Evolutionary conservation across 2,329 filamentous ascomycete species (phyloP), one percentile per base, ranked within the genome.

Genomic region (Aspergillus pseudoviridinutans): DNA sequence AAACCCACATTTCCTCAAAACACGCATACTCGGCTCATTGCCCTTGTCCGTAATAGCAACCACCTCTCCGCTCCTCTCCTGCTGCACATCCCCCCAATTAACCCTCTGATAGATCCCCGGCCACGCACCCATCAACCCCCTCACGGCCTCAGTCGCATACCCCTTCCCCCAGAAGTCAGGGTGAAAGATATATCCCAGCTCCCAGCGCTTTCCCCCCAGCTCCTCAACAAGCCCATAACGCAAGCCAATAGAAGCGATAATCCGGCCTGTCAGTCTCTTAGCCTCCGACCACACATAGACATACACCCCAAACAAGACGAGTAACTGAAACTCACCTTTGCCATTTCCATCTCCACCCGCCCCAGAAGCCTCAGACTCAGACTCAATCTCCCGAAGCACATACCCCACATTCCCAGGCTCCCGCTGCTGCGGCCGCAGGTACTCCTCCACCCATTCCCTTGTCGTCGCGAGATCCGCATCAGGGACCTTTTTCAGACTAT

Each of bases 141-240:
- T 69, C 41, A 86, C 58, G 49, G 85, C 82, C 71, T 87, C 84
- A 1, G 80, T 84, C 35, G 79, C 83, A 62, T 83, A 79, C 4
- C 84, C 84, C 42, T 75, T 76, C 6, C 82, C 81, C 84, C 84
- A 87, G 54, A 71, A 65, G 62, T 82, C 79, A 56, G 73, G 76
- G 50, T 76, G 71, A 53, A 87, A 69, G 74, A 85, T 78, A 68
- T 87, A 87, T 24, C 84, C 84, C 27, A 86, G 55, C 64, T 81
- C 82, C 56, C 56, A 61, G 17, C 49, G 42, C 17, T 51, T 38
- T 9, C 44, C 42, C 4, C 29, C 24, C 5, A 42, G 29, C 1
- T 51, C 42, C 17, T 27, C 29, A 0, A 52, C 50, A 2, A 32
- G 17, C 4, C 50, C n/a, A 5, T 29, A 24, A 3, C 49, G 49